A percentile compares a stretch with the other conserved stretches of the same genome.
phyloP scores from a whole-genome alignment of 106 monocot species.

The Gastrodia elata region DNA sequence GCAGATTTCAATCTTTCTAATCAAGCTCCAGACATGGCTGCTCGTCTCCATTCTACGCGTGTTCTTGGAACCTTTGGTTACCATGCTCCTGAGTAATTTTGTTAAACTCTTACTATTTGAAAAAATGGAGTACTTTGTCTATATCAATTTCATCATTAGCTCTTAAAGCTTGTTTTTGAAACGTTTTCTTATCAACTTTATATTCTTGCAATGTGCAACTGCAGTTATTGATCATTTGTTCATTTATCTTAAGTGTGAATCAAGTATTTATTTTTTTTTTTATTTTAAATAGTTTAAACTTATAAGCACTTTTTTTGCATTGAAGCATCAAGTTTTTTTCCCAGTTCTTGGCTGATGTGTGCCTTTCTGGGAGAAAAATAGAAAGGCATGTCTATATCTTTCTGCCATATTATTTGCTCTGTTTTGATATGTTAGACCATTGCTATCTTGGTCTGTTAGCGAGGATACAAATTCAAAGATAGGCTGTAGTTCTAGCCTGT shows the following conservation, averaged over 20 bases:
- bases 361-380: background rate
- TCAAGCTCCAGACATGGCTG: conserved; percentile 95
- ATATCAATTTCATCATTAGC: background rate
- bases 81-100: conserved; percentile 84
- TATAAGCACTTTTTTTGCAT: background rate
- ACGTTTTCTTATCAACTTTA: background rate
- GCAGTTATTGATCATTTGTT: background rate
- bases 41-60: conserved; percentile 93
- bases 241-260: background rate
- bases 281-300: background rate
- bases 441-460: background rate
- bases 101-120: background rate
- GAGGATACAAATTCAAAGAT: background rate
- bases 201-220: background rate
- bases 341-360: background rate
- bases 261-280: background rate
- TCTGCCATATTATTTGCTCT: background rate
- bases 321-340: background rate
- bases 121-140: background rate
- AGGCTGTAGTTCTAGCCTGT: background rate
- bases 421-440: background rate
- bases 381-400: background rate
- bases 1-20: conserved; percentile 94
- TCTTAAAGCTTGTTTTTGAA: background rate
- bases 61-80: conserved; percentile 94